Evolutionary conservation across 495 filamentous ascomycete species (phyloP).

Genomic region (Daldinia caldariorum): DNA sequence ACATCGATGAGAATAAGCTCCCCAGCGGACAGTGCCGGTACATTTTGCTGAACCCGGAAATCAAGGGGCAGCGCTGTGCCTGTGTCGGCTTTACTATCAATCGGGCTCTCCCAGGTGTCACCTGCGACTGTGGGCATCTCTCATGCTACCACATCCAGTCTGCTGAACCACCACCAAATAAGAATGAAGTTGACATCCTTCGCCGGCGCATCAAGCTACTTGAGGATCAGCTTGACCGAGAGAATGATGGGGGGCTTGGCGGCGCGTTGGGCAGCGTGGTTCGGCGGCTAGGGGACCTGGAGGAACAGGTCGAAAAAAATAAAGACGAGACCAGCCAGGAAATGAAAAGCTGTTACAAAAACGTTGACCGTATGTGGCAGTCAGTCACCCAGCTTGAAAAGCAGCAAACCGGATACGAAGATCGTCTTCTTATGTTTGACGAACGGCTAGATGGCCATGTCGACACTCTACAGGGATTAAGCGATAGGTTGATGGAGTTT

Average conservation of each 20-base stretch:
- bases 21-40: constrained; percentile 66
- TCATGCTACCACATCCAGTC: constrained; percentile 63
- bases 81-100: constrained; percentile 66
- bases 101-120: constrained; percentile 58
- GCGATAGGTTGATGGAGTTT: constrained; percentile 57
- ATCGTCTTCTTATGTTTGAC: constrained; percentile 56
- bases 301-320: constrained; percentile 62
- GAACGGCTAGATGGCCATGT: constrained; percentile 55
- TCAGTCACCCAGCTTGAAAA: constrained; percentile 59
- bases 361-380: constrained; percentile 61
- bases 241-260: constrained; percentile 54
- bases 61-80: constrained; percentile 64
- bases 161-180: constrained; percentile 51
- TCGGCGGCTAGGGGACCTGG: constrained; percentile 57
- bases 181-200: constrained; percentile 59
- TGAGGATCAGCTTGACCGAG: constrained; percentile 58
- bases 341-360: constrained; percentile 60
- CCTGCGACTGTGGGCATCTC: constrained; percentile 65
- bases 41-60: constrained; percentile 63
- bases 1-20: constrained; percentile 54
- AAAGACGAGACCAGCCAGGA: constrained; percentile 59
- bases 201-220: constrained; percentile 57
- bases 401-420: constrained; percentile 54
- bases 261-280: constrained; percentile 48
- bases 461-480: constrained; percentile 54